phyloP scores from a whole-genome alignment of 805 yeast species.

The Torulaspora delbrueckii region DNA sequence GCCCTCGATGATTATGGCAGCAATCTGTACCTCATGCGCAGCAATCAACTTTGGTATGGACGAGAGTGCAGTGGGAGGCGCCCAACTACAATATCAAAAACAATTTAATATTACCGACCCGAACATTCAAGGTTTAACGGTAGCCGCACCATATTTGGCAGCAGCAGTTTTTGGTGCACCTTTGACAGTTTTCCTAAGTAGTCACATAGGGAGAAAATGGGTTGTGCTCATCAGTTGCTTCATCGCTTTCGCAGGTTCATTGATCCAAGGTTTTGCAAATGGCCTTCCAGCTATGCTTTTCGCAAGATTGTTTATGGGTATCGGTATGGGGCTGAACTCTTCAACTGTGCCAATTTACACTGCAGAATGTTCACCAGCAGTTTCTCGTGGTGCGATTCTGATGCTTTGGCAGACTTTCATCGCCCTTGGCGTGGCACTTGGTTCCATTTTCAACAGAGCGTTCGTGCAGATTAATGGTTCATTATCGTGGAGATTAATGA shows the following conservation, averaged over 20 bases:
- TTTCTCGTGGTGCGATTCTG: conserved; percentile 62
- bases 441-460: conserved; percentile 72
- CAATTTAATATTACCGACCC: conserved; percentile 42
- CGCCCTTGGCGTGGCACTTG: conserved; percentile 67
- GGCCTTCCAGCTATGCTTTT: conserved; percentile 58
- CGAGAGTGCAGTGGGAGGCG: conserved; percentile 66
- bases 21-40: conserved; percentile 48
- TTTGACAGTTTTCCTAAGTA: conserved; percentile 49
- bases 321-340: conserved; percentile 72
- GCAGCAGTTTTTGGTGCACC: conserved; percentile 54
- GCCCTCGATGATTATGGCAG: conserved; percentile 52
- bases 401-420: conserved; percentile 66
- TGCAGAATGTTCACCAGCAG: conserved; percentile 65
- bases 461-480: conserved; percentile 48
- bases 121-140: conserved; percentile 53
- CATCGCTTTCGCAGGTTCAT: conserved; percentile 53
- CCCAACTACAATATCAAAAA: conserved; percentile 49
- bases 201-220: conserved; percentile 53
- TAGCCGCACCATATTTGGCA: conserved; percentile 62
- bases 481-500: conserved; percentile 72
- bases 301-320: conserved; percentile 56
- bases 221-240: conserved; percentile 54
- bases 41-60: conserved; percentile 73
- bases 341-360: conserved; percentile 79
- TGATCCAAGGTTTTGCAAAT: conserved; percentile 61